A percentile compares a stretch with the other conserved stretches of the same genome.
Evolutionary conservation across 345 rosid genomes (phyloP).

Genomic region (Cardamine resedifolia): DNA sequence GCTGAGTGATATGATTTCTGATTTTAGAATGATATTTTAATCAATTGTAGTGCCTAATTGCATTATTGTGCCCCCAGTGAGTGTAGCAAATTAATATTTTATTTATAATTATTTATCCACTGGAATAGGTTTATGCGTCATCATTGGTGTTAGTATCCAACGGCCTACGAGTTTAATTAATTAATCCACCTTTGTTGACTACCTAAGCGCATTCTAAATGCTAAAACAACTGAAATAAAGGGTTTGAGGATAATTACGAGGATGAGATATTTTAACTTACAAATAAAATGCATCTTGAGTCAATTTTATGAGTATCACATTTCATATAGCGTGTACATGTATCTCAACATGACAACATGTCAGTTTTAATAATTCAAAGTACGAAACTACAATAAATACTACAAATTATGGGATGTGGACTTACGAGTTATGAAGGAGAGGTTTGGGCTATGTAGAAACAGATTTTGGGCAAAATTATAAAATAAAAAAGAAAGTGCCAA

Average conservation of each 20-base stretch:
- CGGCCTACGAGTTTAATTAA: conserved; percentile 15
- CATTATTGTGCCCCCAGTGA: conserved; percentile 36
- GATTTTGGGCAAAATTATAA: not conserved
- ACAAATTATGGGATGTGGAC: not conserved
- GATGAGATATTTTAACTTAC: not conserved
- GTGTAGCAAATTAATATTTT: conserved; percentile 18
- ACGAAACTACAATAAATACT: not conserved
- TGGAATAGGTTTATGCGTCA: conserved; percentile 26
- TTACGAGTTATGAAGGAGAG: not conserved
- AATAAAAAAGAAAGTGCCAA: not conserved
- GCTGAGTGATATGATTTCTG: conserved; percentile 18
- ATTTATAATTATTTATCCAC: conserved; percentile 8
- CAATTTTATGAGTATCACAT: not conserved
- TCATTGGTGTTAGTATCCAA: conserved; percentile 20
- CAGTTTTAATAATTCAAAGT: not conserved
- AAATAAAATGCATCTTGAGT: not conserved
- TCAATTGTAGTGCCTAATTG: conserved; percentile 26
- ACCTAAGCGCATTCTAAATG: conserved; percentile 9
- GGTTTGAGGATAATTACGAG: conserved; percentile 17
- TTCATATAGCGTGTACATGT: conserved; percentile 3
- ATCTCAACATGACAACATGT: not conserved
- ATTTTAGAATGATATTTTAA: not conserved
- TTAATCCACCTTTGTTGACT: conserved; percentile 32
- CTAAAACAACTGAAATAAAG: not conserved
- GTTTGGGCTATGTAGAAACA: not conserved